Conservation (phyloP, 2,329 filamentous ascomycete species). For the Aspergillus brunneoviolaceus region DNA sequence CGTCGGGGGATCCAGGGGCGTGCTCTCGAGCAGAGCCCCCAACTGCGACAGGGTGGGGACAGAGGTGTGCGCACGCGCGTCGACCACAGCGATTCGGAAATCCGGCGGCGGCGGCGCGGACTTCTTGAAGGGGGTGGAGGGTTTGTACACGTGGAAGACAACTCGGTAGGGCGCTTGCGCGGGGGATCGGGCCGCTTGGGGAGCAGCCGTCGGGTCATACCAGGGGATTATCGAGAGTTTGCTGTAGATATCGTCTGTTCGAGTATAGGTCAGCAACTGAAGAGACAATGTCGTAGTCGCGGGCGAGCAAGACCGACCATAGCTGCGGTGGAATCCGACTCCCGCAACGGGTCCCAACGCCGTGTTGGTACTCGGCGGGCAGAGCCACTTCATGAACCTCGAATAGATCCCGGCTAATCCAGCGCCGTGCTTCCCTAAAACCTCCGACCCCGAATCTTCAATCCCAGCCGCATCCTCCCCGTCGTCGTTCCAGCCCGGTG, state of each 20-base stretch:
- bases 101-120: constrained; percentile 74
- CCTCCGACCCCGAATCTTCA: not conserved
- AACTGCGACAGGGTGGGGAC: constrained; percentile 75
- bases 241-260: constrained; percentile 67
- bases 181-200: constrained; percentile 17
- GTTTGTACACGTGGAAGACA: constrained; percentile 81
- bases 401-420: constrained; percentile 33
- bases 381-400: constrained; percentile 36
- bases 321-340: constrained; percentile 55
- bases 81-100: constrained; percentile 79
- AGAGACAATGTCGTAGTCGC: not conserved
- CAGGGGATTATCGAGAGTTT: constrained; percentile 72
- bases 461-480: constrained; percentile 11
- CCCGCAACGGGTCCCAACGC: constrained; percentile 52
- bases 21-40: constrained; percentile 67
- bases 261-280: constrained; percentile 34
- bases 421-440: constrained; percentile 14
- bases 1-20: constrained; percentile 65
- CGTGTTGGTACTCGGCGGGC: constrained; percentile 27
- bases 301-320: constrained; percentile 37
- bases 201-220: constrained; percentile 57
- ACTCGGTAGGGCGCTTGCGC: constrained; percentile 63
- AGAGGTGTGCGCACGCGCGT: constrained; percentile 64
- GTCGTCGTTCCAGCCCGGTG: constrained; percentile 53
- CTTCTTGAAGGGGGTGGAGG: constrained; percentile 70